Evolutionary conservation across 1,284 basidiomycete genomes (phyloP), one percentile per base, ranked within the genome.

Genomic region (Papiliotrema terrestris): DNA sequence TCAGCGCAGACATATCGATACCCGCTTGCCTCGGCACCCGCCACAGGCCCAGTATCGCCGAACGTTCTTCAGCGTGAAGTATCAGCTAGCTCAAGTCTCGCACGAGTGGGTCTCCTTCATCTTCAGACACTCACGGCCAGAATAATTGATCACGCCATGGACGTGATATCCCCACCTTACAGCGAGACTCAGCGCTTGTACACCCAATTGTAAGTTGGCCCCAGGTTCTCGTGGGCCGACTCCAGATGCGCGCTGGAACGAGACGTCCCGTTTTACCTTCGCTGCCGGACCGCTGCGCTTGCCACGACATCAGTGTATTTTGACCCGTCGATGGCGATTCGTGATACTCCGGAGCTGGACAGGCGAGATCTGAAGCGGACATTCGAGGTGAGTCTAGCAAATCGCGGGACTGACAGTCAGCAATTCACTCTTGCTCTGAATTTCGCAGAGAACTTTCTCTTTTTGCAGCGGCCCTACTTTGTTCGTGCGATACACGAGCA

Each of bases 391-490:
- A 44, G 46, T 11, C 45, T 25, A 8, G 14, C 29, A 17, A n/a
- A 36, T 25, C 14, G 14, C 19, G 23, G 8, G 43, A 17, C 20
- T 45, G 14, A 45, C 23, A 13, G 43, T 25, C 52, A 65, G 54
- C 67, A 68, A 54, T 63, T 63, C 54, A 65, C 66, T 2, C 51
- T 69, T 15, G 58, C 60, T 9, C 55, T 69, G 9, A 67, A 65
- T 50, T 55, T 66, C n/a, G 56, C 60, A 8, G 67, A 69, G 44
- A 57, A 58, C 29, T 52, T 69, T 32, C 38, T 71, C 20, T 66
- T 63, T 52, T 55, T 71, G 13, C 62, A 64, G 22, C 46, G 69
- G 41, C 67, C 67, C 2, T 71, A 65, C 53, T 71, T 71, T 45
- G 66, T 67, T 32, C 56, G 60, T 43, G 69, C 69, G 9, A 63